Percentiles rank a stretch among this genome's conserved stretches.
These are phyloP conservation scores for Trichothecium sympodiale DNA, from an alignment of 2,329 filamentous ascomycete genomes.

Conservation along the genomic window DNA sequence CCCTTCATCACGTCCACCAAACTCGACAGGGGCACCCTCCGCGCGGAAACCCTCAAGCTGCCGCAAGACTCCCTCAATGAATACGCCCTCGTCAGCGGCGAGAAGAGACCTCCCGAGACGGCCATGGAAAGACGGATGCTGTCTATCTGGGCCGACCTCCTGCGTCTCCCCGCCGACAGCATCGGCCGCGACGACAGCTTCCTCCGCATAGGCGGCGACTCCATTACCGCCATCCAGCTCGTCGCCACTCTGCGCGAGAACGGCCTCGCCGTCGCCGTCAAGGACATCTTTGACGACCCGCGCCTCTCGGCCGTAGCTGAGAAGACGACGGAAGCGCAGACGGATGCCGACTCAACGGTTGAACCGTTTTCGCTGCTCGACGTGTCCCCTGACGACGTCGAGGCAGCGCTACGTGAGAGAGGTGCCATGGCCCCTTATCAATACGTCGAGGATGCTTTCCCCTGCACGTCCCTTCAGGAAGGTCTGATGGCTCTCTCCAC, in stretches of 20 bases:
- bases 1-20: background rate
- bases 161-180: constrained; percentile 29
- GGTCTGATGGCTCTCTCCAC: constrained; percentile 35
- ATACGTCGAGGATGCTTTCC: constrained; percentile 33
- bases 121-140: constrained; percentile 25
- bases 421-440: no score
- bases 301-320: background rate
- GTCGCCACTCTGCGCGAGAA: constrained; percentile 1
- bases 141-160: constrained; percentile 35
- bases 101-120: background rate
- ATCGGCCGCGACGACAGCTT: constrained; percentile 48
- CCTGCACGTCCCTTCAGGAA: constrained; percentile 37
- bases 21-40: background rate
- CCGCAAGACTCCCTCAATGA: background rate
- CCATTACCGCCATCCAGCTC: constrained; percentile 40
- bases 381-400: constrained; percentile 1
- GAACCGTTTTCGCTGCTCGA: constrained; percentile 1
- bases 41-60: background rate
- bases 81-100: background rate
- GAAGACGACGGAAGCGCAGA: background rate
- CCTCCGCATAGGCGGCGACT: constrained; percentile 49
- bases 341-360: no score
- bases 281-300: constrained; percentile 5
- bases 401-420: background rate
- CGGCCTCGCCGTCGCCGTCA: constrained; percentile 2